Conservation (phyloP, 108 stramenopile genomes). For the Schizochytrium sp. region DNA sequence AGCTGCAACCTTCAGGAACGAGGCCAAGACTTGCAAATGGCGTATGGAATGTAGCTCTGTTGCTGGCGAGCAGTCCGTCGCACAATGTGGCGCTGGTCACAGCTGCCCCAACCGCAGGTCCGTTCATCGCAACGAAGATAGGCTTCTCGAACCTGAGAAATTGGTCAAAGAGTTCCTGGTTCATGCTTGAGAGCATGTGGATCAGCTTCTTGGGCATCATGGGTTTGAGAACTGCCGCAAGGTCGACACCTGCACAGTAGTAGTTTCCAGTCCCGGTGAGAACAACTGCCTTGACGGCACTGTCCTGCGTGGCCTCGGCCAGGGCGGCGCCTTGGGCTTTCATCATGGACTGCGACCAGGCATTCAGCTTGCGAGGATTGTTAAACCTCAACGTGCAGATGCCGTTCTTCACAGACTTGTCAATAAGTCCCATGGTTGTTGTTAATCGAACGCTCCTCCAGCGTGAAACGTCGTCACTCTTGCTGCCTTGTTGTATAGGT, state of each 20-base stretch:
- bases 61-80: constrained; percentile 73
- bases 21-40: constrained; percentile 77
- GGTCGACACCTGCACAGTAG: constrained; percentile 67
- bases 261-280: constrained; percentile 76
- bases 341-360: constrained; percentile 58
- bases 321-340: constrained; percentile 63
- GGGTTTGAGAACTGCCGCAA: constrained; percentile 58
- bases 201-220: constrained; percentile 47
- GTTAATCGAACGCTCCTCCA: not conserved
- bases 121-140: constrained; percentile 78
- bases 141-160: constrained; percentile 76
- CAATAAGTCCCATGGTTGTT: constrained; percentile 30
- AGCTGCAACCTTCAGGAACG: constrained; percentile 76
- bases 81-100: constrained; percentile 75
- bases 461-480: not conserved
- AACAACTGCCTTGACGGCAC: constrained; percentile 69
- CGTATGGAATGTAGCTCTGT: constrained; percentile 75
- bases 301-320: constrained; percentile 67
- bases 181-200: constrained; percentile 23
- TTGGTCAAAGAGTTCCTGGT: constrained; percentile 62
- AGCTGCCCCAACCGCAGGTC: constrained; percentile 79
- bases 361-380: constrained; percentile 56
- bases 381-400: constrained; percentile 21
- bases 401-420: constrained; percentile 42
- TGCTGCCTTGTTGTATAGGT: not conserved